Evolutionary conservation across 352 stramenopile species (phyloP).

Genomic region (Pythium brachiatum): DNA sequence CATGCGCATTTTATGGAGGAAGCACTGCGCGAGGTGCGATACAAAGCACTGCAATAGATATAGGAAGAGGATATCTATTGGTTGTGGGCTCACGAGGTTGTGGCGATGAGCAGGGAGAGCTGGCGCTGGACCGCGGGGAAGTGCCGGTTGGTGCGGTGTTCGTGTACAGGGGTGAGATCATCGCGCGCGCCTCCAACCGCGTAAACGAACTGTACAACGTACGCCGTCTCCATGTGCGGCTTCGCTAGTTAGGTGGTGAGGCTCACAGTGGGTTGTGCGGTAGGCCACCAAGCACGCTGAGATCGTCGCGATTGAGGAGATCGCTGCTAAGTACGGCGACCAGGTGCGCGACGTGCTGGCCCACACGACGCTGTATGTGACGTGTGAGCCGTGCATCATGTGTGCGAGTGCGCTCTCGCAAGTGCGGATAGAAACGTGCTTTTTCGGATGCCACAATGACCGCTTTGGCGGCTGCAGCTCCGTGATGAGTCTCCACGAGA

Average conservation of each 20-base stretch:
- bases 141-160: conserved; percentile 93
- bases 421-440: conserved; percentile 69
- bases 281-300: conserved; percentile 90
- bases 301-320: conserved; percentile 87
- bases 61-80: not conserved
- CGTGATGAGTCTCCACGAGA: conserved; percentile 81
- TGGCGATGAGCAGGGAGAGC: conserved; percentile 49
- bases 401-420: conserved; percentile 86
- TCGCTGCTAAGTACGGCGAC: conserved; percentile 47
- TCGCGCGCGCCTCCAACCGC: conserved; percentile 79
- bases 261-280: not conserved
- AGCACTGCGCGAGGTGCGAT: conserved; percentile 59
- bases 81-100: not conserved
- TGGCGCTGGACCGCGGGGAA: conserved; percentile 73
- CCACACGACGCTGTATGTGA: conserved; percentile 83
- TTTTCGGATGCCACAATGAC: conserved; percentile 92
- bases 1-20: conserved; percentile 71
- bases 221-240: not conserved
- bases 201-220: conserved; percentile 90
- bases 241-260: not conserved
- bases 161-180: conserved; percentile 72
- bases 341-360: conserved; percentile 44
- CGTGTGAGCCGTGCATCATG: conserved; percentile 95
- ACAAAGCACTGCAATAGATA: not conserved
- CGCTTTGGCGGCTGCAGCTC: conserved; percentile 92